Percentiles rank a stretch among this genome's conserved stretches.
phyloP scores from a whole-genome alignment of 768 basidiomycete genomes.

The Stropharia rugosoannulata region DNA sequence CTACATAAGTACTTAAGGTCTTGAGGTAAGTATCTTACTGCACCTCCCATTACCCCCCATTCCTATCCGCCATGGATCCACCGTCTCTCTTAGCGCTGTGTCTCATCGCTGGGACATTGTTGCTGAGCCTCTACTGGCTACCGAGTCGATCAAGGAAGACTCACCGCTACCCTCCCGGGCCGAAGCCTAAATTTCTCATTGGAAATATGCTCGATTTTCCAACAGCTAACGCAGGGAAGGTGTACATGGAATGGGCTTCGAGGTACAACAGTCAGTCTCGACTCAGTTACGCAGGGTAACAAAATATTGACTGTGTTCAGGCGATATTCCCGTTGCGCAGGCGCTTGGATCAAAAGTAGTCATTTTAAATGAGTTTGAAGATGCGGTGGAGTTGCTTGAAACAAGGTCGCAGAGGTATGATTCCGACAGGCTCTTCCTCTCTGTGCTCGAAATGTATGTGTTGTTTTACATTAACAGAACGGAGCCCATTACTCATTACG shows the following conservation, averaged over 20 bases:
- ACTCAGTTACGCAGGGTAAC: neutral
- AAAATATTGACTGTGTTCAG: neutral
- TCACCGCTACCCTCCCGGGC: conserved; percentile 15
- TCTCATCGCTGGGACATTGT: neutral
- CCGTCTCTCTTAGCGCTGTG: too few species aligned
- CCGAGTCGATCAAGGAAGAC: neutral
- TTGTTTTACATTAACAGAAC: neutral
- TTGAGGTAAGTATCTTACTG: too few species aligned
- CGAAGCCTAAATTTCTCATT: conserved; percentile 26
- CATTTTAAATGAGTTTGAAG: conserved; percentile 22
- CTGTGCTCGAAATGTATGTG: conserved; percentile 6
- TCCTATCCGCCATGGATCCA: too few species aligned
- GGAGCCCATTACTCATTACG: neutral
- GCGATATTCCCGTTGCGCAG: conserved; percentile 19
- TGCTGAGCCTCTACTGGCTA: neutral
- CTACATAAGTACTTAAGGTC: too few species aligned
- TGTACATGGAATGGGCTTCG: conserved; percentile 14
- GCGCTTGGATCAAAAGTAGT: conserved; percentile 21
- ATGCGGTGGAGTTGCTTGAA: conserved; percentile 27
- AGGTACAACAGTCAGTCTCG: conserved; percentile 16
- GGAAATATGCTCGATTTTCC: conserved; percentile 21
- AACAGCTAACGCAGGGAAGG: conserved; percentile 1
- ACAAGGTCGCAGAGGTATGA: conserved; percentile 45
- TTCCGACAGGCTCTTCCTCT: conserved; percentile 38
- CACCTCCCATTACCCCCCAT: too few species aligned